Base-by-base conservation (phyloP, 2,329 filamentous ascomycete genomes). In the Phyllosticta citribraziliensis region DNA sequence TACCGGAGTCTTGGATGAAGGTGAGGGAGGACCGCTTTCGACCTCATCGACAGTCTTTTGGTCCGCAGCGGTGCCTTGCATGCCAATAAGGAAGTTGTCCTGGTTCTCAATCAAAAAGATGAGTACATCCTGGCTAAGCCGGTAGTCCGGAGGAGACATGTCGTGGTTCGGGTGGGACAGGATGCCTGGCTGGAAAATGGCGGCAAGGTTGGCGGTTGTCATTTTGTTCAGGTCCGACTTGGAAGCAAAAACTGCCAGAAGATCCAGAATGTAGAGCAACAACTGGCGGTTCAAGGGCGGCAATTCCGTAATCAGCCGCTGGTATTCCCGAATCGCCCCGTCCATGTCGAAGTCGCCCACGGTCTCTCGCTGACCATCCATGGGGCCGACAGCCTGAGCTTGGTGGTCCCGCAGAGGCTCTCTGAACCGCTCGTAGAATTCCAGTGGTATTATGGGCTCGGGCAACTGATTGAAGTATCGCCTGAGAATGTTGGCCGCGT, bases 31-130 rank as follows among this genome's bases (percentile, higher is more conserved):
- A 2, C 88, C 88, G 61, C 88, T 89, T 69, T 92, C 86, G 47
- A 86, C 79, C 63, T 86, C 84, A 68, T 84, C 82, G 56, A 85
- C 80, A 8, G 84, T 86, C 63, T 84, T 86, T 70, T 95, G 90
- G 70, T 97, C 92, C n/a, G 92, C 89, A n/a, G 86, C 92, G n/a
- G 92, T 97, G 53, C 94, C 94, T 71, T 91, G 90, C 94, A 99
- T 99, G 60, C 94, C 94, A 65, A 99, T 95, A 66, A 99, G 79
- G 79, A 99, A 99, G 74, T 96, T 90, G 70, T 99, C 94, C 73
- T 99, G 94, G 69, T 99, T 96, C 71, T 97, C 92, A 66, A 99
- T 99, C 67, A 99, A 78, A 74, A 99, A 99, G 57, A 99, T 96
- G 65, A 99, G 82, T 20, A 99, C 93, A 69, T 94, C 93, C 79